phyloP scores from a whole-genome alignment of 176 grass and related monocot species.

The Ananas comosus region DNA sequence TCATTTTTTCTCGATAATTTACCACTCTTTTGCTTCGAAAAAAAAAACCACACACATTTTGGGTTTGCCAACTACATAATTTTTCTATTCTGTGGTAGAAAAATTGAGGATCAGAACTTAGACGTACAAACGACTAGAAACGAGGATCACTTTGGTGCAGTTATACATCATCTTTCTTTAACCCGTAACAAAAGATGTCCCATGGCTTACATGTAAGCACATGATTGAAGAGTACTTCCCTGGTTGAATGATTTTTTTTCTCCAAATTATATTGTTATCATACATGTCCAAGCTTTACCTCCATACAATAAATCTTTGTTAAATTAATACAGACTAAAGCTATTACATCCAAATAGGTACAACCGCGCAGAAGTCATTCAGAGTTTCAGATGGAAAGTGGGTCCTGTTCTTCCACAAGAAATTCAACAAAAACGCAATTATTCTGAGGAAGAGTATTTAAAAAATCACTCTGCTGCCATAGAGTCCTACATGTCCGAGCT shows the following conservation, averaged over 20 bases:
- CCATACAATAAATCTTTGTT: too few relatives aligned
- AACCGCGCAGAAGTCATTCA: constrained; percentile 85
- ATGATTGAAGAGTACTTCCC: background rate
- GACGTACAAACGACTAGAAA: constrained; percentile 75
- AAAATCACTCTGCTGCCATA: constrained; percentile 58
- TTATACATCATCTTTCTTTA: constrained; percentile 87
- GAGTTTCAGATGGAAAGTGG: constrained; percentile 88
- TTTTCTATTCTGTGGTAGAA: constrained; percentile 39
- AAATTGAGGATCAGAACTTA: constrained; percentile 80
- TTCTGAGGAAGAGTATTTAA: constrained; percentile 88
- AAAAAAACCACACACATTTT: background rate
- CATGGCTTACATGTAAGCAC: constrained; percentile 75
- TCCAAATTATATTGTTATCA: background rate
- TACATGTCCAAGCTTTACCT: background rate
- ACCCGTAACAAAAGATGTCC: constrained; percentile 94
- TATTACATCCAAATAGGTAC: constrained; percentile 39
- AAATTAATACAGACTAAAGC: constrained; percentile 8
- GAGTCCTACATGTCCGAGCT: constrained; percentile 78
- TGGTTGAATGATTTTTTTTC: background rate
- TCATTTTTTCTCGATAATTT: constrained; percentile 1
- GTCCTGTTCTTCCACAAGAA: constrained; percentile 85
- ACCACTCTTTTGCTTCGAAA: background rate
- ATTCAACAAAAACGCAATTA: constrained; percentile 83
- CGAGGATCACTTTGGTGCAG: constrained; percentile 82
- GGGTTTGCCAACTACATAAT: background rate